These are phyloP conservation scores for Stipa capillata DNA, from an alignment of 176 grass and related monocot species.

Conservation along the genomic window DNA sequence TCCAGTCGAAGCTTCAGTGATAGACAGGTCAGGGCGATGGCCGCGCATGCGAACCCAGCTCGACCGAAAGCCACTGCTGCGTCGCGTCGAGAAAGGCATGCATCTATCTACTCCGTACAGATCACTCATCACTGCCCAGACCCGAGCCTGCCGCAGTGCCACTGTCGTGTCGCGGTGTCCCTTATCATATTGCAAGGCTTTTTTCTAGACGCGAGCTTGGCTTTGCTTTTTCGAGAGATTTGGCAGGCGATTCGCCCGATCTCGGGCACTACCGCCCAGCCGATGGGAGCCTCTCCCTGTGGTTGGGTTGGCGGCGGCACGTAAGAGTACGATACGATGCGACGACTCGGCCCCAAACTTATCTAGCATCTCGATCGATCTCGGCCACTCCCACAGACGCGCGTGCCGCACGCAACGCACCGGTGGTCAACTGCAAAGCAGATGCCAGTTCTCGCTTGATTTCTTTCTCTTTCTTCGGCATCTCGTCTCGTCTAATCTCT, in stretches of 20 bases:
- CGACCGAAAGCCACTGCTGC: background rate
- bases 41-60: background rate
- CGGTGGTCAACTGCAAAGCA: background rate
- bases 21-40: background rate
- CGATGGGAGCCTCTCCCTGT: background rate
- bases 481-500: background rate
- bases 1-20: background rate
- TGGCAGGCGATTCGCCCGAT: background rate
- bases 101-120: background rate
- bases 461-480: background rate
- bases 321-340: no score
- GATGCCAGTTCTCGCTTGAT: background rate
- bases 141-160: background rate
- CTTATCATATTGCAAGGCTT: background rate
- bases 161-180: background rate
- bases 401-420: background rate
- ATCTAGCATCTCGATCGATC: background rate
- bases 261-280: conserved; percentile 18
- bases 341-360: background rate
- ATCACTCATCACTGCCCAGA: background rate
- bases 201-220: background rate
- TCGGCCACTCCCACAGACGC: background rate
- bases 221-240: background rate
- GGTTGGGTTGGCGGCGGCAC: background rate
- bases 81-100: background rate